Conservation (phyloP, 1,284 basidiomycete genomes). For the Cutaneotrichosporon sp. region DNA sequence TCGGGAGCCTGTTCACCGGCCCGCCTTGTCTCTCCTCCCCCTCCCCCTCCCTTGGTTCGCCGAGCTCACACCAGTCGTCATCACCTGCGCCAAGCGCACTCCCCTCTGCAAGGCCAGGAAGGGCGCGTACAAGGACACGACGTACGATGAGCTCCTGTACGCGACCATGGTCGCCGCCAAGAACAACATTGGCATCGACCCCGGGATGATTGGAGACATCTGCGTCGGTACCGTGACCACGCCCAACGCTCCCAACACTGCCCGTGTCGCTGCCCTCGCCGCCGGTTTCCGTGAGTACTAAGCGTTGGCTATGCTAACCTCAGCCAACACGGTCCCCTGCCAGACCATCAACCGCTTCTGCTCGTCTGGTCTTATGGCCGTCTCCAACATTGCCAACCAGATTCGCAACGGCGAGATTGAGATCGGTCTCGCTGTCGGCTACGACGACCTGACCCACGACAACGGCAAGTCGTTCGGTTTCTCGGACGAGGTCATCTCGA, state of each 20-base stretch:
- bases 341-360: slow-evolving; percentile 94
- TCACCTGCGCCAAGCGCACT: slow-evolving; percentile 31
- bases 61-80: slow-evolving; percentile 22
- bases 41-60: too few species aligned
- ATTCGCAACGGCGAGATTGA: slow-evolving; percentile 83
- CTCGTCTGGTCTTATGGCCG: slow-evolving; percentile 80
- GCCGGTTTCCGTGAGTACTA: slow-evolving; percentile 24
- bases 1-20: not conserved
- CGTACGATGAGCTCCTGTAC: slow-evolving; percentile 30
- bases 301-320: not conserved
- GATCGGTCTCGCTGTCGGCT: slow-evolving; percentile 89
- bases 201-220: slow-evolving; percentile 28
- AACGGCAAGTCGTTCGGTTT: slow-evolving; percentile 64
- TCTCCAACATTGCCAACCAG: slow-evolving; percentile 71
- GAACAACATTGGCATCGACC: slow-evolving; percentile 27
- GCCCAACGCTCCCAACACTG: slow-evolving; percentile 21
- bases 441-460: slow-evolving; percentile 89
- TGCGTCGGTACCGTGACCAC: slow-evolving; percentile 22
- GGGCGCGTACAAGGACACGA: slow-evolving; percentile 30
- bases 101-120: slow-evolving; percentile 32
- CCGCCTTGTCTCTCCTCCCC: not conserved
- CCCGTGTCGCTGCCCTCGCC: slow-evolving; percentile 20
- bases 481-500: slow-evolving; percentile 72
- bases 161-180: slow-evolving; percentile 27
- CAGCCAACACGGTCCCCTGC: slow-evolving; percentile 58